Evolutionary conservation across 2,329 filamentous ascomycete genomes (phyloP).

Genomic region (Graphilbum ipis-grandicollis): DNA sequence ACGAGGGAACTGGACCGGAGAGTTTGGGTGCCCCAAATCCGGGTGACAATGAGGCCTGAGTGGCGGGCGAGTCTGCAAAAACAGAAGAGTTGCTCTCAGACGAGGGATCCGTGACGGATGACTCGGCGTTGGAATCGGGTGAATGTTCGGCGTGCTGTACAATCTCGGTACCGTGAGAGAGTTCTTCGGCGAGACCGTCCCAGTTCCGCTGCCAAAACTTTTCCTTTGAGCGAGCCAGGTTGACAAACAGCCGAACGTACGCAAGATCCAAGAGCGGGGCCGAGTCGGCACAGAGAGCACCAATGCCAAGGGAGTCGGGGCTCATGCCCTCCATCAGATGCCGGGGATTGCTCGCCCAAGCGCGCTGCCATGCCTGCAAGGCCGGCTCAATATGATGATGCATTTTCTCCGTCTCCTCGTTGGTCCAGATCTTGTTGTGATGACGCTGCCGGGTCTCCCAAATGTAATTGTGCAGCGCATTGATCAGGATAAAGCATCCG

Average conservation of each 20-base stretch:
- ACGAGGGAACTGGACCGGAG: slow-evolving; percentile 4
- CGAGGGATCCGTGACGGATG: slow-evolving; percentile 23
- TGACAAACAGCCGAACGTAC: slow-evolving; percentile 83
- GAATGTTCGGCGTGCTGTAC: slow-evolving; percentile 54
- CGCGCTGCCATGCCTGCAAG: slow-evolving; percentile 81
- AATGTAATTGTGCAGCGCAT: slow-evolving; percentile 92
- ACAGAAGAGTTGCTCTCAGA: slow-evolving; percentile 23
- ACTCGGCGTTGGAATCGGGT: slow-evolving; percentile 30
- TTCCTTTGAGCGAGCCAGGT: slow-evolving; percentile 81
- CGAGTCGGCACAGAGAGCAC: slow-evolving; percentile 74
- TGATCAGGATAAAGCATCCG: slow-evolving; percentile 80
- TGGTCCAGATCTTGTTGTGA: slow-evolving; percentile 75
- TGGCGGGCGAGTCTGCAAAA: slow-evolving; percentile 33
- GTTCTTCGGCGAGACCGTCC: slow-evolving; percentile 76
- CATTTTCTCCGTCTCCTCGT: slow-evolving; percentile 88
- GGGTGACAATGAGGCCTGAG: slow-evolving; percentile 31
- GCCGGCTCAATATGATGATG: slow-evolving; percentile 89
- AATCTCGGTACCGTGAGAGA: slow-evolving; percentile 61
- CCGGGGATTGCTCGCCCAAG: slow-evolving; percentile 73
- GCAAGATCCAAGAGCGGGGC: slow-evolving; percentile 84
- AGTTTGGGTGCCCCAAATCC: slow-evolving; percentile 25
- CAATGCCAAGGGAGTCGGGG: slow-evolving; percentile 29
- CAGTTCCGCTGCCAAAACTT: slow-evolving; percentile 90
- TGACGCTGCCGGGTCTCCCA: slow-evolving; percentile 93
- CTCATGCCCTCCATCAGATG: slow-evolving; percentile 35